Evolutionary conservation across 2,329 filamentous ascomycete genomes (phyloP).

Genomic region (Aureobasidium leucospermi): DNA sequence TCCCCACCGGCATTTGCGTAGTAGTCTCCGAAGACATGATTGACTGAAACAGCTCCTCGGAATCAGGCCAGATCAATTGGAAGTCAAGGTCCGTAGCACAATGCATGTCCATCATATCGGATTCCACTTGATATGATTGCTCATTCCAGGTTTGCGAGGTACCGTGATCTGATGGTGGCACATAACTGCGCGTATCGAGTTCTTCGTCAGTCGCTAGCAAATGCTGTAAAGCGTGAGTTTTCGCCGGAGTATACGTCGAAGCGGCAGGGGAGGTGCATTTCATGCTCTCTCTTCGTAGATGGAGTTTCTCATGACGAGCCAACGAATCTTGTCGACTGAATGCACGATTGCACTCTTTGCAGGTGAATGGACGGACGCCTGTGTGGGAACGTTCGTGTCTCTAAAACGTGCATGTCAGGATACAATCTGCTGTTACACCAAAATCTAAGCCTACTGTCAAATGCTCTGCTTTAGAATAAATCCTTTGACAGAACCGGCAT

Average conservation of each 20-base stretch:
- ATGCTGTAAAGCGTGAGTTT: neutral
- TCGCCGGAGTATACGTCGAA: neutral
- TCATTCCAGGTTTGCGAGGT: neutral
- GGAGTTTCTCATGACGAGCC: conserved; percentile 38
- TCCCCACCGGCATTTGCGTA: conserved; percentile 36
- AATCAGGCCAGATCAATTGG: conserved; percentile 39
- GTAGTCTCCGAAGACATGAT: conserved; percentile 35
- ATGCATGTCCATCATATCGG: conserved; percentile 18
- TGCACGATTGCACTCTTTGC: conserved; percentile 33
- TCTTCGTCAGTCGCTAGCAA: conserved; percentile 3
- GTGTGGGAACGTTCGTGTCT: conserved; percentile 39
- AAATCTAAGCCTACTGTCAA: neutral
- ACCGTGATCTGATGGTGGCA: neutral
- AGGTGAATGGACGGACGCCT: conserved; percentile 35
- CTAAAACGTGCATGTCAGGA: conserved; percentile 19
- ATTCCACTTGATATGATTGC: neutral
- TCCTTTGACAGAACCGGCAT: conserved; percentile 34
- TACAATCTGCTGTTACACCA: neutral
- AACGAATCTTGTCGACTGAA: conserved; percentile 40
- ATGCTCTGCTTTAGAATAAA: conserved; percentile 28
- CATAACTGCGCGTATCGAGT: neutral
- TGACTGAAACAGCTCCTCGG: conserved; percentile 38
- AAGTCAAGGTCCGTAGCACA: conserved; percentile 31
- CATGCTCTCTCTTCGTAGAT: conserved; percentile 18
- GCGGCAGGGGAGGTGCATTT: neutral